Percentiles rank a stretch among this genome's conserved stretches.
These are phyloP conservation scores for Pythium volutum DNA, from an alignment of 352 stramenopile species.

Conservation along the genomic window DNA sequence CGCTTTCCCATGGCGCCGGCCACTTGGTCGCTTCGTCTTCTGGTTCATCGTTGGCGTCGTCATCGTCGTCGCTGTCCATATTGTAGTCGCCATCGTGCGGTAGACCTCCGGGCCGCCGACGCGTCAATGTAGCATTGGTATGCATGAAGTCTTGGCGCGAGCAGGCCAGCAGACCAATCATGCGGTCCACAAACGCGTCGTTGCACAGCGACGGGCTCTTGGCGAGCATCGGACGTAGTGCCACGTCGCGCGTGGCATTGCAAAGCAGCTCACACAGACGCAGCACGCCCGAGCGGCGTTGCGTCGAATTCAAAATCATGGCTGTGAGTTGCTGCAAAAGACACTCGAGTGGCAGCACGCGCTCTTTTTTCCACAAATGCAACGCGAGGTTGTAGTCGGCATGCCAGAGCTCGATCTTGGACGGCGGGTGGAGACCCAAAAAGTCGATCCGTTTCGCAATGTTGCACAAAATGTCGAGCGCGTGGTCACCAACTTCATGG, in stretches of 20 bases:
- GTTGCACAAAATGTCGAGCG: constrained; percentile 73
- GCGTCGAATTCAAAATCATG: constrained; percentile 35
- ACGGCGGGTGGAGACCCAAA: constrained; percentile 48
- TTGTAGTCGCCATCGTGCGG: constrained; percentile 37
- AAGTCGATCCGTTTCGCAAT: constrained; percentile 75
- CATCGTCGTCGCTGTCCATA: constrained; percentile 55
- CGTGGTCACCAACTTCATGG: constrained; percentile 60
- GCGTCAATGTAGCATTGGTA: constrained; percentile 24
- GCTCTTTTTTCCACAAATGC: constrained; percentile 64
- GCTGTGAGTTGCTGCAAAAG: constrained; percentile 48
- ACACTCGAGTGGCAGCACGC: constrained; percentile 57
- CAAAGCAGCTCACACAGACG: constrained; percentile 60
- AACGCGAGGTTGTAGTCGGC: constrained; percentile 52
- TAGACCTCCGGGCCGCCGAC: constrained; percentile 16
- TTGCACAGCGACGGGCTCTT: constrained; percentile 44
- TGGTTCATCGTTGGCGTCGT: constrained; percentile 46
- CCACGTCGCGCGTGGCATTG: constrained; percentile 53
- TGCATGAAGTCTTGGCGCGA: constrained; percentile 49
- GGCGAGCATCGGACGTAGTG: constrained; percentile 39
- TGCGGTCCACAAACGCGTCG: constrained; percentile 41
- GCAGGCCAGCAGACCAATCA: constrained; percentile 51
- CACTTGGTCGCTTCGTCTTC: constrained; percentile 53
- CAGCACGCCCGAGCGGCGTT: constrained; percentile 53
- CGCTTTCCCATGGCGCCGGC: constrained; percentile 75
- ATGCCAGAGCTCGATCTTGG: constrained; percentile 54